Evolutionary conservation across 257 asterid genomes (phyloP), one percentile per base, ranked within the genome.

Genomic region (Nicotiana obtusifolia): DNA sequence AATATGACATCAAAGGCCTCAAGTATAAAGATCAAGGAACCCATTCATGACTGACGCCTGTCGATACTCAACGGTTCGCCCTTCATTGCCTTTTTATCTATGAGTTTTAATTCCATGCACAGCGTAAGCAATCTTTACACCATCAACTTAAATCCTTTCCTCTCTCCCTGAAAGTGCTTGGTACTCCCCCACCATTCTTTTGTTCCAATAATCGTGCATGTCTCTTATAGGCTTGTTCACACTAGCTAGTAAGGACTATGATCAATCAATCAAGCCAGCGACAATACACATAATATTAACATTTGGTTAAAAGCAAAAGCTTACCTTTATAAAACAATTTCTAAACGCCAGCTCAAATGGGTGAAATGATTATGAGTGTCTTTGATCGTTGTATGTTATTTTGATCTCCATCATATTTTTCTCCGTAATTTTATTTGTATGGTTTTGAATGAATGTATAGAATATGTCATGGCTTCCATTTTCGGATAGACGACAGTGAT

Each of bases 81-180:
- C 10, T 66, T 16, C 31, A 22, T 26, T 17, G 5, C 78, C 71
- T 86, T 84, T 28, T 86, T 82, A 84, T 84, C 90, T 89, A 77
- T 77, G 71, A 16, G 19, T 31, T 28, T 28, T 26, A 5, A 14
- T 64, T 64, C 11, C 31, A 64, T 64, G 19, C n/a, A 64, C 19
- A 17, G 75, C 75, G 35, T 1, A 31, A 31, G 13, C 14, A 65
- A 65, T 31, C 1, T 35, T 13, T 33, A 33, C 26, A 66, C 19
- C 19, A 31, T 16, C 26, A 31, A 2, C 26, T 22, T 61, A 37
- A 37, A 37, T 37, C 47, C 47, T 37, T 1, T 10, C 7, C 44
- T 7, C 47, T 14, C 19, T 24, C 33, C 0, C 4, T 26, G n/a
- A 16, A 64, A 64, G 41, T 64, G 41, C 41, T 64, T 64, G 41